These are phyloP conservation scores for Neurospora hispaniola DNA, from an alignment of 495 filamentous ascomycete genomes.

Conservation along the genomic window DNA sequence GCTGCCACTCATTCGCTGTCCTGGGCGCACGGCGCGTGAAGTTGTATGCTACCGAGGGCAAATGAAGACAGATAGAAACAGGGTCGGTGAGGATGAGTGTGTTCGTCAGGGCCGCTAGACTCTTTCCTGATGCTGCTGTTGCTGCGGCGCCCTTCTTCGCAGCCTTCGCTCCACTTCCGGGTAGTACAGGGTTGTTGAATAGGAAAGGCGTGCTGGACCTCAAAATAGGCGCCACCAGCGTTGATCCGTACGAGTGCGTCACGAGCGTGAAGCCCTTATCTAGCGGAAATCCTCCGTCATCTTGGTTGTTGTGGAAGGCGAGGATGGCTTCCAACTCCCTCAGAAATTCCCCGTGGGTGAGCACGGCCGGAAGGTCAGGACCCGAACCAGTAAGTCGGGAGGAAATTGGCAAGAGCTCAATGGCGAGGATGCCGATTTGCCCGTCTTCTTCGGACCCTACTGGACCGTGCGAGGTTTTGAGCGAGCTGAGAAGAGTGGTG, in stretches of 20 bases:
- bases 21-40: conserved; percentile 47
- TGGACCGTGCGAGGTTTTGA: conserved; percentile 26
- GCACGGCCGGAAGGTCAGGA: conserved; percentile 17
- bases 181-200: background rate
- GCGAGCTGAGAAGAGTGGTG: conserved; percentile 39
- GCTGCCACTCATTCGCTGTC: conserved; percentile 50
- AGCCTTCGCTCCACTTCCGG: background rate
- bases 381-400: conserved; percentile 41
- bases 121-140: background rate
- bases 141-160: background rate
- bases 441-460: conserved; percentile 16
- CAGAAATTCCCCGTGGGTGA: conserved; percentile 37
- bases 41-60: conserved; percentile 63
- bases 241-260: conserved; percentile 53
- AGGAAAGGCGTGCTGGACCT: conserved; percentile 18
- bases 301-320: conserved; percentile 28
- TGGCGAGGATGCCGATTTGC: conserved; percentile 51
- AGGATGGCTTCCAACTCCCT: conserved; percentile 42
- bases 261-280: conserved; percentile 42
- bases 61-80: conserved; percentile 52
- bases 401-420: conserved; percentile 54
- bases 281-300: background rate
- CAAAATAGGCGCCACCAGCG: conserved; percentile 52
- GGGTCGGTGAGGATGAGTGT: conserved; percentile 51
- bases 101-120: conserved; percentile 31